Evolutionary conservation across 2,329 filamentous ascomycete genomes (phyloP).

Genomic region (Alternaria postmessia): DNA sequence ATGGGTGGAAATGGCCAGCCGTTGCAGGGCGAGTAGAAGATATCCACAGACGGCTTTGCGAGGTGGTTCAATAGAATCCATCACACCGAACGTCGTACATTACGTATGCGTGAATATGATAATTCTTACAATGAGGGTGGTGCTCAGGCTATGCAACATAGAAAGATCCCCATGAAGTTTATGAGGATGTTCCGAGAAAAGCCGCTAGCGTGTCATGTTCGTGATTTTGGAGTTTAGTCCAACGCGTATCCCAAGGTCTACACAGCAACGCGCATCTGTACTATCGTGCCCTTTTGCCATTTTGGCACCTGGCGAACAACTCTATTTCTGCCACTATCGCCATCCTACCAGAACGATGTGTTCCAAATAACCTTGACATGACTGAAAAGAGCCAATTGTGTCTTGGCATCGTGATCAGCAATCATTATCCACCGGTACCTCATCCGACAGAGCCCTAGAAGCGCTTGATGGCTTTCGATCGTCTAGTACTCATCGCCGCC

Average conservation of each 20-base stretch:
- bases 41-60: neutral
- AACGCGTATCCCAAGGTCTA: neutral
- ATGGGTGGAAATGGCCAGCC: slow-evolving; percentile 69
- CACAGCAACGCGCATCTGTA: neutral
- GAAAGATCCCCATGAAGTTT: neutral
- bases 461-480: neutral
- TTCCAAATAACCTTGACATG: neutral
- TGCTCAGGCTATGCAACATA: neutral
- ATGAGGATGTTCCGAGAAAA: neutral
- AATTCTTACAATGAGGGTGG: neutral
- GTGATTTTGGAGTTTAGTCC: neutral
- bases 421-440: neutral
- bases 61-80: neutral
- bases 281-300: neutral
- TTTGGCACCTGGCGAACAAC: neutral
- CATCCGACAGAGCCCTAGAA: neutral
- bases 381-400: neutral
- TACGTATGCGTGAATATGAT: neutral
- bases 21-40: slow-evolving; percentile 55
- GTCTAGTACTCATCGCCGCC: neutral
- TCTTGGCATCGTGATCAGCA: neutral
- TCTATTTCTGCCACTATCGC: neutral
- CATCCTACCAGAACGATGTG: too few species aligned
- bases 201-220: slow-evolving; percentile 1
- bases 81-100: neutral